Percentiles rank a stretch among this genome's conserved stretches.
Evolutionary conservation across 176 grass and related monocot species (phyloP).

Genomic region (Musa beccarii): DNA sequence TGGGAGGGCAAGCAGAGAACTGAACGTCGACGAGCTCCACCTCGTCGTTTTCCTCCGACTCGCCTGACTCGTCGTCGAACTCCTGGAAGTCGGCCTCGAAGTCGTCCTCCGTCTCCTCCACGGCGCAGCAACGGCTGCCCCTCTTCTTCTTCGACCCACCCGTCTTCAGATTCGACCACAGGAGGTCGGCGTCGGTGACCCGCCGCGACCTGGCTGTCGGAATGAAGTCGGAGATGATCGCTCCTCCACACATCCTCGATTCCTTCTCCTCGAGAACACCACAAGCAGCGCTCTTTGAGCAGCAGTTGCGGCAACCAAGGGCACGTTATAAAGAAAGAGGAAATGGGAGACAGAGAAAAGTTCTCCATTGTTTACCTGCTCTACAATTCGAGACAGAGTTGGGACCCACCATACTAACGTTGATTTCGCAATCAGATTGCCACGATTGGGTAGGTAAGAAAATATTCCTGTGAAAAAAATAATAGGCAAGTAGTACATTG

Average conservation of each 20-base stretch:
- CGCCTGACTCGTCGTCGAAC: slow-evolving; percentile 30
- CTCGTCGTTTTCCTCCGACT: slow-evolving; percentile 11
- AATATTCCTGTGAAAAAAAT: too few species aligned
- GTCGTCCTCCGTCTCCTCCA: slow-evolving; percentile 17
- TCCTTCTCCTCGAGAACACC: neutral
- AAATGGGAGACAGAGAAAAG: too few species aligned
- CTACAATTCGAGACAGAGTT: too few species aligned
- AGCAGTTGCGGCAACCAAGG: too few species aligned
- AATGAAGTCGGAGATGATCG: slow-evolving; percentile 14
- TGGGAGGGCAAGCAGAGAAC: neutral
- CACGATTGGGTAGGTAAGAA: too few species aligned
- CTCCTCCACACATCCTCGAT: slow-evolving; percentile 17
- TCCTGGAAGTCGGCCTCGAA: slow-evolving; percentile 66
- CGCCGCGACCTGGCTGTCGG: neutral
- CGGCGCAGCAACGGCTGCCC: neutral
- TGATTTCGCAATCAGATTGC: too few species aligned
- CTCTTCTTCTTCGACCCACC: slow-evolving; percentile 2
- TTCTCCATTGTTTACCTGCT: too few species aligned
- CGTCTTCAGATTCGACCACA: neutral
- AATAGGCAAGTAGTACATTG: too few species aligned
- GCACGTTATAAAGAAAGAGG: too few species aligned
- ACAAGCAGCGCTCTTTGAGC: neutral
- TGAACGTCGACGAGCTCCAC: slow-evolving; percentile 13
- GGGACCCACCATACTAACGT: too few species aligned
- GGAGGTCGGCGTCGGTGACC: neutral